phyloP scores from a whole-genome alignment of 2,329 filamentous ascomycete species.

The Fusarium torreyae region DNA sequence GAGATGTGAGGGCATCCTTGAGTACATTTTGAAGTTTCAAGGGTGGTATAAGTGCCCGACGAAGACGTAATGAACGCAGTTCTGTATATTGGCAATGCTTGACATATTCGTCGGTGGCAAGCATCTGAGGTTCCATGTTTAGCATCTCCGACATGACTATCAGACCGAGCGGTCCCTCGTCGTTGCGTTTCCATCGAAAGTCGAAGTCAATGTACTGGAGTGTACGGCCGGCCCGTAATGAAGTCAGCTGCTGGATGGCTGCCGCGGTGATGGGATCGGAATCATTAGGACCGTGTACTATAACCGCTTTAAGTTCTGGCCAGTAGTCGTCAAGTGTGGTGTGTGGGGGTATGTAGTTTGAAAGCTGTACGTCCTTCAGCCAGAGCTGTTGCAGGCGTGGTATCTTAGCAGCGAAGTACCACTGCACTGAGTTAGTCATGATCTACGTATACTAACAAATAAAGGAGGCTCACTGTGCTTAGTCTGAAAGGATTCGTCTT shows the following conservation, averaged over 20 bases:
- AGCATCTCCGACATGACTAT: constrained; percentile 31
- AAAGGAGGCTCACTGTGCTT: constrained; percentile 38
- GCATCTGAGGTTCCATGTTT: constrained; percentile 33
- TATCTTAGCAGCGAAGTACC: constrained; percentile 47
- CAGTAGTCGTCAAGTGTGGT: constrained; percentile 47
- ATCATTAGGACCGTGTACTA: constrained; percentile 43
- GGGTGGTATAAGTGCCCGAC: constrained; percentile 46
- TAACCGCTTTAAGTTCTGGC: constrained; percentile 52
- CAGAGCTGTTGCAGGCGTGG: constrained; percentile 54
- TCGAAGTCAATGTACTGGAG: constrained; percentile 54
- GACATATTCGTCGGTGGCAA: constrained; percentile 20
- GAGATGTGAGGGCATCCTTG: constrained; percentile 44
- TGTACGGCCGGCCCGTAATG: constrained; percentile 46
- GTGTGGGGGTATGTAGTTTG: constrained; percentile 14
- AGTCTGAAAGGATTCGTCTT: constrained; percentile 36
- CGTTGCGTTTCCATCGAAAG: constrained; percentile 47
- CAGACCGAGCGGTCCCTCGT: constrained; percentile 42
- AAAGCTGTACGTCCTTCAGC: constrained; percentile 49
- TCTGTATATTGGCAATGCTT: constrained; percentile 46
- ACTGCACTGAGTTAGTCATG: constrained; percentile 41
- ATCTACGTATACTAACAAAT: background rate
- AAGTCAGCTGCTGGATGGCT: constrained; percentile 47
- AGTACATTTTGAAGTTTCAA: constrained; percentile 47
- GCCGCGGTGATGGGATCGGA: constrained; percentile 44
- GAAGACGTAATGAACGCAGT: constrained; percentile 51